phyloP scores from a whole-genome alignment of 345 rosid species.

The Sonneratia caseolaris region DNA sequence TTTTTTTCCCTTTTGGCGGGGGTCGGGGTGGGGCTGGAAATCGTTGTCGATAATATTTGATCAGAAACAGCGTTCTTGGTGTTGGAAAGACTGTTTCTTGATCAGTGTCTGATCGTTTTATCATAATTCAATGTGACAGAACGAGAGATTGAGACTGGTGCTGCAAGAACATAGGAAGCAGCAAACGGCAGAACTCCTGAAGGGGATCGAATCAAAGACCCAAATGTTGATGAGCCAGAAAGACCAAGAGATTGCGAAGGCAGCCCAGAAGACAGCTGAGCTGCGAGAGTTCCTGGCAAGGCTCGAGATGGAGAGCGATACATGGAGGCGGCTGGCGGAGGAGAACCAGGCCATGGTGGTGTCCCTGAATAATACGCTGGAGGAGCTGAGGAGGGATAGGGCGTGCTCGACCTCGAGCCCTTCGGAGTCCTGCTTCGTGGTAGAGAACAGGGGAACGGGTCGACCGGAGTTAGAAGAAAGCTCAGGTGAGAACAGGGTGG shows the following conservation, averaged over 20 bases:
- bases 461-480: slow-evolving; percentile 8
- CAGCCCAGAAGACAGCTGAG: slow-evolving; percentile 18
- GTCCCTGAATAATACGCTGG: slow-evolving; percentile 24
- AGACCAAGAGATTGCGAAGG: slow-evolving; percentile 24
- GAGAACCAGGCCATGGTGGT: slow-evolving; percentile 27
- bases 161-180: slow-evolving; percentile 26
- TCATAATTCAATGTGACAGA: slow-evolving; percentile 14
- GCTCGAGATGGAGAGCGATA: slow-evolving; percentile 24
- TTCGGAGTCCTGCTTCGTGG: slow-evolving; percentile 48
- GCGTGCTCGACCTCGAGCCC: slow-evolving; percentile 37
- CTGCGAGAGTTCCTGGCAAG: slow-evolving; percentile 18
- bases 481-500: slow-evolving; percentile 8
- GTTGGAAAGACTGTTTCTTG: slow-evolving; percentile 1
- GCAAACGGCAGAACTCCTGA: slow-evolving; percentile 13
- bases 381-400: slow-evolving; percentile 32
- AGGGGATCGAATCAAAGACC: slow-evolving; percentile 22
- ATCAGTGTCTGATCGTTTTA: no score
- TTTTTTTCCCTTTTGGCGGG: no score
- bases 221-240: slow-evolving; percentile 18
- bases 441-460: slow-evolving; percentile 14
- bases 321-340: slow-evolving; percentile 28
- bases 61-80: background rate
- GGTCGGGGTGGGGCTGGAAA: background rate
- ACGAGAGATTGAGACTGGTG: slow-evolving; percentile 21
- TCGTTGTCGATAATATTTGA: background rate